Evolutionary conservation across 768 basidiomycete species (phyloP).

Genomic region (Gymnopilus junonius): DNA sequence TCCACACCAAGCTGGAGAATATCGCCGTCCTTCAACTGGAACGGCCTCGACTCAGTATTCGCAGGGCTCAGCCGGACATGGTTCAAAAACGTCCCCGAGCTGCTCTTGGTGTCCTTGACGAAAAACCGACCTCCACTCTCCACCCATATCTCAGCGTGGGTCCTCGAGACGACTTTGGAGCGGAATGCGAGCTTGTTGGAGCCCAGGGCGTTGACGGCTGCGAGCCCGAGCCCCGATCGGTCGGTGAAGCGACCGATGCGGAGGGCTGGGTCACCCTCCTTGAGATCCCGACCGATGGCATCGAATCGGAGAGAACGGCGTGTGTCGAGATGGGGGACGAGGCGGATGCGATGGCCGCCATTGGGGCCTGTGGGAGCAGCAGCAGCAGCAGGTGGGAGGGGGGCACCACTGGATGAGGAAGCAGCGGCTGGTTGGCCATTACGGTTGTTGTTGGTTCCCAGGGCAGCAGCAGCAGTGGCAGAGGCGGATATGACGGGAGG

Average conservation of each 20-base stretch:
- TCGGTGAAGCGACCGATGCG: slow-evolving; percentile 97
- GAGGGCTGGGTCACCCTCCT: slow-evolving; percentile 67
- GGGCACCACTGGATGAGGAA: not conserved
- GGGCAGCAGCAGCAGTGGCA: slow-evolving; percentile 29
- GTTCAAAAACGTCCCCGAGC: slow-evolving; percentile 94
- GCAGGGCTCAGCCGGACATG: slow-evolving; percentile 89
- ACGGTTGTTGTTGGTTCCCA: slow-evolving; percentile 20
- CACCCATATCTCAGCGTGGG: slow-evolving; percentile 95
- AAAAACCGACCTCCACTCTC: slow-evolving; percentile 73
- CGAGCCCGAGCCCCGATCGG: slow-evolving; percentile 67
- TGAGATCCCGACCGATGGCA: slow-evolving; percentile 86
- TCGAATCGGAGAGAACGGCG: slow-evolving; percentile 91
- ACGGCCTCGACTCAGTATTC: slow-evolving; percentile 77
- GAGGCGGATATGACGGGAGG: slow-evolving; percentile 28
- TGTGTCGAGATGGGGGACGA: slow-evolving; percentile 94
- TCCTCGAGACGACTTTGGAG: slow-evolving; percentile 92
- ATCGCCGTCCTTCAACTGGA: slow-evolving; percentile 89
- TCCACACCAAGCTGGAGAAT: slow-evolving; percentile 95
- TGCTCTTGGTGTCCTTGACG: slow-evolving; percentile 89
- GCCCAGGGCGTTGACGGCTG: slow-evolving; percentile 68
- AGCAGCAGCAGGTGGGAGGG: slow-evolving; percentile 9
- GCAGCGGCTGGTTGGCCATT: slow-evolving; percentile 5
- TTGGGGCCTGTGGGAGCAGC: not conserved
- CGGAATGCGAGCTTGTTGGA: slow-evolving; percentile 93
- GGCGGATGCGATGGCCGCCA: slow-evolving; percentile 73